Evolutionary conservation across 352 stramenopile genomes (phyloP).

Genomic region (Globisporangium cederbergense): DNA sequence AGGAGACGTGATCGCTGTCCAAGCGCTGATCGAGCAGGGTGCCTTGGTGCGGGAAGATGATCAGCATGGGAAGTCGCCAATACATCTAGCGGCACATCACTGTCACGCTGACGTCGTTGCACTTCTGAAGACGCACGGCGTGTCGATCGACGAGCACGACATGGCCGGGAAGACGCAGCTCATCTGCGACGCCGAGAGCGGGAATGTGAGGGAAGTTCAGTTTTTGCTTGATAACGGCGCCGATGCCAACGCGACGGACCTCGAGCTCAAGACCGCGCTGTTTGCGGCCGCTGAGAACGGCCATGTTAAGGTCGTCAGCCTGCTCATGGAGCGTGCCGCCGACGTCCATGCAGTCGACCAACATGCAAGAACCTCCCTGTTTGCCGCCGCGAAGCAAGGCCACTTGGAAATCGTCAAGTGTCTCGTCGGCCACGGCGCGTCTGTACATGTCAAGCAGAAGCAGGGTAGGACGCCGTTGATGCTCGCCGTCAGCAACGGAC

Average conservation of each 20-base stretch:
- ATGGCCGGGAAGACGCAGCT: background rate
- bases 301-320: background rate
- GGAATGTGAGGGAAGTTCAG: background rate
- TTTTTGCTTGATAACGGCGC: background rate
- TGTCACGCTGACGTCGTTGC: background rate
- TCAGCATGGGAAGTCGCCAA: background rate
- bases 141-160: background rate
- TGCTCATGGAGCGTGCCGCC: background rate
- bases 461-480: constrained; percentile 3
- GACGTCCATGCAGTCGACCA: background rate
- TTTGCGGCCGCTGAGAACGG: constrained; percentile 1
- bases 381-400: constrained; percentile 1
- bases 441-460: background rate
- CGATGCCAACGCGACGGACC: background rate
- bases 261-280: background rate
- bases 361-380: constrained; percentile 5
- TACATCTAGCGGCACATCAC: background rate
- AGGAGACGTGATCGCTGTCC: background rate
- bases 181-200: background rate
- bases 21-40: background rate
- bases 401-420: background rate
- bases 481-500: constrained; percentile 9
- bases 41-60: background rate
- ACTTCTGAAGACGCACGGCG: background rate
- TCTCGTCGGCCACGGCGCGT: background rate